Conservation (phyloP, 495 filamentous ascomycete species). For the Hyaloscypha variabilis region DNA sequence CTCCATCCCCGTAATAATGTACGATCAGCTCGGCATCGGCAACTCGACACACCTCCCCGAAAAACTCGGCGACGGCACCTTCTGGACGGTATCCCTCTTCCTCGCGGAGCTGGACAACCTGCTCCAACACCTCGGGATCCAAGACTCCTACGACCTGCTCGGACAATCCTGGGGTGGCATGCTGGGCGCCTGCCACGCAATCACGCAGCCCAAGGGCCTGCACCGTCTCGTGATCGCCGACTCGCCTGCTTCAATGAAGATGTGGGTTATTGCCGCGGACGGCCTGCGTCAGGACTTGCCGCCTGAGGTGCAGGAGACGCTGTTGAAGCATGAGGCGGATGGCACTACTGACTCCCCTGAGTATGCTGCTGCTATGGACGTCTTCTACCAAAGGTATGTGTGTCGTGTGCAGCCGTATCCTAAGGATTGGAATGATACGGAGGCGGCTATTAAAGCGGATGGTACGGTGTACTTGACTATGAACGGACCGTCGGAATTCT, state of each 20-base stretch:
- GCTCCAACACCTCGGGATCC: slow-evolving; percentile 41
- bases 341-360: slow-evolving; percentile 43
- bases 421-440: background rate
- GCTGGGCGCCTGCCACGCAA: slow-evolving; percentile 43
- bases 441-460: background rate
- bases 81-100: slow-evolving; percentile 53
- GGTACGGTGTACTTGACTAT: slow-evolving; percentile 20
- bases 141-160: slow-evolving; percentile 41
- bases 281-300: slow-evolving; percentile 41
- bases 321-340: slow-evolving; percentile 43
- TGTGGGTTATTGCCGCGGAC: slow-evolving; percentile 34
- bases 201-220: slow-evolving; percentile 40
- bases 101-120: slow-evolving; percentile 52
- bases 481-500: slow-evolving; percentile 52
- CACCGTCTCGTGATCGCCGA: slow-evolving; percentile 45
- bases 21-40: slow-evolving; percentile 56
- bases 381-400: slow-evolving; percentile 45
- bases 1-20: slow-evolving; percentile 48
- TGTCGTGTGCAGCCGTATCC: slow-evolving; percentile 45
- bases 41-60: slow-evolving; percentile 47
- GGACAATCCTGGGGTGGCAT: slow-evolving; percentile 57
- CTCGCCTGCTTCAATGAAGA: slow-evolving; percentile 38
- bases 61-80: slow-evolving; percentile 40
- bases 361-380: slow-evolving; percentile 45
- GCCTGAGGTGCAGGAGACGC: slow-evolving; percentile 41